phyloP scores from a whole-genome alignment of 179 eudicot genomes.

The Heliamphora pulchella region DNA sequence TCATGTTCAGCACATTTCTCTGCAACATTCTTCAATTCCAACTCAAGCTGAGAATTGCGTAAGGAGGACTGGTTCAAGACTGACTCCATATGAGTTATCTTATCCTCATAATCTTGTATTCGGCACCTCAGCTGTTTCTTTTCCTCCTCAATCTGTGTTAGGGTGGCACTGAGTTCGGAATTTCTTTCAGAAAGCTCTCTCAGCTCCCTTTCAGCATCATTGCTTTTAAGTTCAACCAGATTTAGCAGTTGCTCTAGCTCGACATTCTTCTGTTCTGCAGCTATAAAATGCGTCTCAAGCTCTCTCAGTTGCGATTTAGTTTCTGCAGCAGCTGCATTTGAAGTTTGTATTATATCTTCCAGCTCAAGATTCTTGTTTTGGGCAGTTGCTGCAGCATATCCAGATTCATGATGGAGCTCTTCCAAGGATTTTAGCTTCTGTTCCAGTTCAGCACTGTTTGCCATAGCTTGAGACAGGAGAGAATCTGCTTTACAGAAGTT shows the following conservation, averaged over 20 bases:
- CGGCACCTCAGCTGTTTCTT: slow-evolving; percentile 25
- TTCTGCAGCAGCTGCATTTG: slow-evolving; percentile 36
- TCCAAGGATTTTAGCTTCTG: slow-evolving; percentile 42
- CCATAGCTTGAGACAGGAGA: slow-evolving; percentile 40
- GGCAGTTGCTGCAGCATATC: slow-evolving; percentile 34
- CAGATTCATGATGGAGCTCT: slow-evolving; percentile 49
- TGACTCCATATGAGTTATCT: slow-evolving; percentile 34
- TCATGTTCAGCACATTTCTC: slow-evolving; percentile 48
- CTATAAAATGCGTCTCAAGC: slow-evolving; percentile 28
- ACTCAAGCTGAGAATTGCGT: slow-evolving; percentile 39
- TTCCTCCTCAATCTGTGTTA: slow-evolving; percentile 32
- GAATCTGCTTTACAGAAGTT: slow-evolving; percentile 43
- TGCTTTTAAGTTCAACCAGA: slow-evolving; percentile 31
- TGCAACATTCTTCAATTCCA: slow-evolving; percentile 33
- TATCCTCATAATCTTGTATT: slow-evolving; percentile 27
- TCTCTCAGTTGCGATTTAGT: slow-evolving; percentile 38
- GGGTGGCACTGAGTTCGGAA: slow-evolving; percentile 18
- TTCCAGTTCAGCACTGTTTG: slow-evolving; percentile 45
- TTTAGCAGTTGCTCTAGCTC: slow-evolving; percentile 41
- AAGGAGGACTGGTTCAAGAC: slow-evolving; percentile 29
- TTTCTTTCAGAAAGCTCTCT: slow-evolving; percentile 27
- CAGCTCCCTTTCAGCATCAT: slow-evolving; percentile 31
- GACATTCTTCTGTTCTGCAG: slow-evolving; percentile 29
- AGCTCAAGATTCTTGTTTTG: slow-evolving; percentile 40
- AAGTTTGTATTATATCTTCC: slow-evolving; percentile 33